Evolutionary conservation across 164 flowering plant species (phyloP).

Genomic region (grape (Vitis vinifera)): ASM3070453v1 NC_081817.1:29605501-29606000

Average conservation of each 20-base stretch:
- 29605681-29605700: conserved; percentile 43
- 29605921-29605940: conserved; percentile 63
- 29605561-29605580: conserved; percentile 66
- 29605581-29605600: conserved; percentile 77
- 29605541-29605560: conserved; percentile 63
- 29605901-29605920: conserved; percentile 36
- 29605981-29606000: conserved; percentile 70
- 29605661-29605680: conserved; percentile 44
- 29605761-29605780: conserved; percentile 64
- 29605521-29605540: conserved; percentile 40
- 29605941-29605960: conserved; percentile 68
- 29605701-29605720: conserved; percentile 38
- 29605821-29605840: conserved; percentile 59
- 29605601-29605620: conserved; percentile 48
- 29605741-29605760: conserved; percentile 63
- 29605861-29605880: conserved; percentile 49
- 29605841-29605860: conserved; percentile 54
- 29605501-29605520: conserved; percentile 47
- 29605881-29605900: conserved; percentile 66
- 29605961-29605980: conserved; percentile 65
- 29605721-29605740: conserved; percentile 54
- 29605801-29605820: conserved; percentile 41
- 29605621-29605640: conserved; percentile 56
- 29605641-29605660: conserved; percentile 61
- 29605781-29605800: conserved; percentile 70